These are phyloP conservation scores for Phalaenopsis hybrid DNA, from an alignment of 116 monocot species.

Conservation along the genomic window DNA sequence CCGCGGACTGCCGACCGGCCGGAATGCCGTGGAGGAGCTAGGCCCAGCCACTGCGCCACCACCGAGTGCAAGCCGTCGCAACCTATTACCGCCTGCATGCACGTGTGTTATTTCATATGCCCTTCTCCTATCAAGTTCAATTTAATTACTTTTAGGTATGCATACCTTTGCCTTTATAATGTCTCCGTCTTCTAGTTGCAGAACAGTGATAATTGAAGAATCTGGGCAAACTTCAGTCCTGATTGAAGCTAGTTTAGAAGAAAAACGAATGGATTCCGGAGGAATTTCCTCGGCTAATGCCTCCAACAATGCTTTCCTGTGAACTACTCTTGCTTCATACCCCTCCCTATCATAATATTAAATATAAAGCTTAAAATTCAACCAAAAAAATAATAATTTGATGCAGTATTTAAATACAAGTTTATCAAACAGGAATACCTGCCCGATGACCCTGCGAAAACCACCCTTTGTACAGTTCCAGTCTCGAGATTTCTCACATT, in stretches of 20 bases:
- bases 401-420: too few species aligned
- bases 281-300: conserved; percentile 47
- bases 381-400: too few species aligned
- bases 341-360: neutral
- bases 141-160: neutral
- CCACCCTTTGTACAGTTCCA: neutral
- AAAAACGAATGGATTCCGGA: conserved; percentile 41
- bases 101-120: neutral
- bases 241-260: conserved; percentile 57
- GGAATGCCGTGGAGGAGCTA: conserved; percentile 27
- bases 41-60: conserved; percentile 3
- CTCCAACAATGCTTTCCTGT: conserved; percentile 51
- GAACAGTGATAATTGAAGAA: conserved; percentile 9
- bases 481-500: neutral
- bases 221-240: conserved; percentile 9
- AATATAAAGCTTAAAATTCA: too few species aligned
- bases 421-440: neutral
- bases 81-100: neutral
- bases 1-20: conserved; percentile 59
- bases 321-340: neutral
- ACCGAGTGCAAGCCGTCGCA: conserved; percentile 8
- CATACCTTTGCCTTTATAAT: conserved; percentile 49
- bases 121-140: too few species aligned
- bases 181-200: conserved; percentile 60
- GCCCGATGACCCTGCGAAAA: neutral